A percentile compares a stretch with the other conserved stretches of the same genome.
Evolutionary conservation across 768 basidiomycete genomes (phyloP).

Genomic region (Kwoniella bestiolae): DNA sequence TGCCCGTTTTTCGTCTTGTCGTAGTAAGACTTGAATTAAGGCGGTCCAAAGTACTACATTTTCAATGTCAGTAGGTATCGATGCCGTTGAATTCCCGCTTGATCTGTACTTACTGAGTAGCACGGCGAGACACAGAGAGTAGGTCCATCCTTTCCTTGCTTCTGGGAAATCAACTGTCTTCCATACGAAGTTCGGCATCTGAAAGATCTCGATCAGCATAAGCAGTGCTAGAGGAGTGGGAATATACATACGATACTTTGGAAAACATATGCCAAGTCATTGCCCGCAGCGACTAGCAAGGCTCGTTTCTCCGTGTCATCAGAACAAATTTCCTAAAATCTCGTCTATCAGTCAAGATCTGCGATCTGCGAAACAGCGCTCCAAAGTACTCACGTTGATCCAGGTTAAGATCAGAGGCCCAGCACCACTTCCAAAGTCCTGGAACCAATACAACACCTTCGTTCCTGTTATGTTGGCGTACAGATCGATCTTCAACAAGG

Average conservation of each 20-base stretch:
- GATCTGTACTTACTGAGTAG: slow-evolving; percentile 45
- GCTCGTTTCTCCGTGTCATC: slow-evolving; percentile 43
- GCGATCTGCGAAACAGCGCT: no score
- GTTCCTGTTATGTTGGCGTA: slow-evolving; percentile 27
- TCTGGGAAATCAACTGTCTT: slow-evolving; percentile 44
- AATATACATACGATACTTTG: slow-evolving; percentile 35
- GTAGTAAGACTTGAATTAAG: slow-evolving; percentile 20
- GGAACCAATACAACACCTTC: slow-evolving; percentile 33
- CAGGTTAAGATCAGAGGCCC: slow-evolving; percentile 41
- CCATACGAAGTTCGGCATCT: slow-evolving; percentile 49
- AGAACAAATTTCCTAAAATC: slow-evolving; percentile 26
- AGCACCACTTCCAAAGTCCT: slow-evolving; percentile 26
- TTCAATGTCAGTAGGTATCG: no score
- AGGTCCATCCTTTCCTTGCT: slow-evolving; percentile 43
- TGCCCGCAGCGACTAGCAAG: slow-evolving; percentile 35
- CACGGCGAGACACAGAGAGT: slow-evolving; percentile 25
- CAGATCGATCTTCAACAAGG: slow-evolving; percentile 15
- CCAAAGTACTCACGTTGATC: slow-evolving; percentile 33
- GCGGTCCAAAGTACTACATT: slow-evolving; percentile 30
- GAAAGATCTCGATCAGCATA: background rate
- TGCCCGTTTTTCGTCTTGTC: slow-evolving; percentile 19
- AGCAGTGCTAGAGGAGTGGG: background rate
- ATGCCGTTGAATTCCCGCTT: no score
- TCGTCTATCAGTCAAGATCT: no score
- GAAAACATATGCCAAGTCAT: slow-evolving; percentile 44